Conservation (phyloP, 2,329 filamentous ascomycete genomes). For the Fusarium phyllophilum region DNA sequence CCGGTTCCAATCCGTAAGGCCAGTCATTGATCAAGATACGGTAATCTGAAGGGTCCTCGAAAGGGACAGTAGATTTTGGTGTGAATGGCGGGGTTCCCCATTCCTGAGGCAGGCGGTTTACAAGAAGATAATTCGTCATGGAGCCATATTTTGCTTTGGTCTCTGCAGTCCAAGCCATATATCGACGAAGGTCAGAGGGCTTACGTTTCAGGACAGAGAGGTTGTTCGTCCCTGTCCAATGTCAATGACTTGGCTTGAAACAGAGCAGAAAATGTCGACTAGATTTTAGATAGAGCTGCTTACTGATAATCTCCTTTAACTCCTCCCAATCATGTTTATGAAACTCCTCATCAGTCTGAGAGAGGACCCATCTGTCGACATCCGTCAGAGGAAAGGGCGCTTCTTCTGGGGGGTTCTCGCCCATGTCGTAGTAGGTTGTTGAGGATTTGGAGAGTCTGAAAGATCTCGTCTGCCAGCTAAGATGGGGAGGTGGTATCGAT, state of each 20-base stretch:
- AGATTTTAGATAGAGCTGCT: conserved; percentile 36
- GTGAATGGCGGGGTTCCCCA: conserved; percentile 74
- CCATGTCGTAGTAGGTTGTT: conserved; percentile 49
- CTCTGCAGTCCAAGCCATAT: conserved; percentile 79
- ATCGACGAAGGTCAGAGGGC: conserved; percentile 82
- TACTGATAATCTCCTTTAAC: conserved; percentile 74
- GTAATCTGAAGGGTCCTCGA: conserved; percentile 66
- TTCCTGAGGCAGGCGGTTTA: conserved; percentile 70
- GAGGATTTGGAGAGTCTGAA: neutral
- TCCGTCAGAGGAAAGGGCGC: conserved; percentile 69
- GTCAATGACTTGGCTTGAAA: conserved; percentile 22
- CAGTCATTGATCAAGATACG: conserved; percentile 89
- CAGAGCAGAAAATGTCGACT: neutral
- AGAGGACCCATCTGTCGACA: conserved; percentile 66
- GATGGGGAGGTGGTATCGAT: neutral
- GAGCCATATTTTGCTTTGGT: conserved; percentile 79
- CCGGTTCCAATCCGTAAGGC: conserved; percentile 81
- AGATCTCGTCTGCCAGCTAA: neutral
- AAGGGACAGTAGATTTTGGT: conserved; percentile 61
- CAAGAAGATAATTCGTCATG: conserved; percentile 81
- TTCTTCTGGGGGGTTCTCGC: conserved; percentile 52
- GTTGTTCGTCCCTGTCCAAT: conserved; percentile 60
- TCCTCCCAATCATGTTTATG: conserved; percentile 77
- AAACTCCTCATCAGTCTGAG: conserved; percentile 76
- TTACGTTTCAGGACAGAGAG: conserved; percentile 81